Conservation (phyloP, 257 asterid species). For the Capsicum baccatum region DNA sequence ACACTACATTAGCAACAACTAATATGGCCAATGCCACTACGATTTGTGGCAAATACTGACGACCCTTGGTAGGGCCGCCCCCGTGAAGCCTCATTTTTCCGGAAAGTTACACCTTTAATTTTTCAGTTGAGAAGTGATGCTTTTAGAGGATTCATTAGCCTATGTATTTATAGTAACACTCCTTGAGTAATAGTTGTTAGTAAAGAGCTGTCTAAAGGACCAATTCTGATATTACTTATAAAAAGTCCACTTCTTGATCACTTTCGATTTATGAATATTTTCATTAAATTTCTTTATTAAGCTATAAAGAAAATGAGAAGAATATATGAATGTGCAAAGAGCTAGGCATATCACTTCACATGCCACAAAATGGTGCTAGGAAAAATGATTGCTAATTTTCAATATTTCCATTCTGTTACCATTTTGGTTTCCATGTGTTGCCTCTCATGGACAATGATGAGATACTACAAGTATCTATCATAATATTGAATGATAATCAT, state of each 20-base stretch:
- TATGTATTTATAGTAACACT: conserved; percentile 41
- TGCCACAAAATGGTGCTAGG: neutral
- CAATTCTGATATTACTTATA: conserved; percentile 46
- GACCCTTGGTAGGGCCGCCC: conserved; percentile 47
- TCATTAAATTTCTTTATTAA: neutral
- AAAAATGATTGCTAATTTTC: conserved; percentile 1
- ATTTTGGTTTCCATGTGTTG: conserved; percentile 44
- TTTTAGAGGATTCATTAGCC: neutral
- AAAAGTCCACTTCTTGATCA: conserved; percentile 50
- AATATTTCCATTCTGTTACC: neutral
- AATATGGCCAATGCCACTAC: neutral
- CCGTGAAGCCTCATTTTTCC: conserved; percentile 47
- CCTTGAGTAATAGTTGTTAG: conserved; percentile 31
- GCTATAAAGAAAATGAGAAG: conserved; percentile 35
- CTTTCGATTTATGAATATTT: neutral
- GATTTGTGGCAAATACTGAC: conserved; percentile 36
- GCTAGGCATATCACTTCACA: neutral
- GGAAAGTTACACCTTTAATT: neutral
- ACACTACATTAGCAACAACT: neutral
- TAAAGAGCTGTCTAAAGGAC: conserved; percentile 51
- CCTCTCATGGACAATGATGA: conserved; percentile 5
- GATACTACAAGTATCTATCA: neutral
- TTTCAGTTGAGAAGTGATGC: conserved; percentile 35
- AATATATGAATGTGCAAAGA: neutral
- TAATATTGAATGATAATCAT: neutral